Base-by-base conservation (phyloP, 2,329 filamentous ascomycete species). In the Diaporthe vaccinii region DNA sequence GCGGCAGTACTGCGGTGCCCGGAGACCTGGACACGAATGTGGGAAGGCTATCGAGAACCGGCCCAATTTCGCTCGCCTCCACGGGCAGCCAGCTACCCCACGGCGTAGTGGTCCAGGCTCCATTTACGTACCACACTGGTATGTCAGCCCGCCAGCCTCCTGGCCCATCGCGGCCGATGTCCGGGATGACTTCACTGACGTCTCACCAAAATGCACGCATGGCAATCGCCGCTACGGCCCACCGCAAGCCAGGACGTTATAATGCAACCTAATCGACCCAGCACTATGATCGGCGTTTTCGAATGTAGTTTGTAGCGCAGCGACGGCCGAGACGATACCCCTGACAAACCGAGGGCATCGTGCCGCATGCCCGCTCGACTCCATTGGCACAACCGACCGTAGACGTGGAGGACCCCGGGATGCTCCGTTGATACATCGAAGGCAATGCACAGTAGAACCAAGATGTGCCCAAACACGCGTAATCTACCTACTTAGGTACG, bases 141-240 rank as follows among this genome's bases (percentile, higher is more conserved):
- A 34, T 53, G 70, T 36, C 58, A 62, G 36, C 34, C 59, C 39
- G 58, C 28, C 58, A 61, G 69, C 58, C 31, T 65, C 58, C 58
- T 62, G 59, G 46, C 58, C 51, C 55, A 55, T 65, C 58, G 58
- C 70, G 70, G 70, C 36, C 70, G 55, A 65, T 65, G 36, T 62
- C 71, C 71, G 71, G 58, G 58, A 46, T 65, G 71, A 65, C 71
- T 62, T 55, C 41, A 41, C 65, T 69, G 65, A 69, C 65, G 49
- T 69, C 65, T 55, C 65, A 55, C 65, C 65, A 28, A 69, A 41
- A 55, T 53, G 49, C 36, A 73, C 34, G 46, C n/a, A 55, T 28
- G 51, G 39, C 51, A 51, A 55, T 55, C n/a, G n/a, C 34, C 34
- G 34, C 58, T 15, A 57, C 39, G 58, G 61, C n/a, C 58, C 51